A percentile compares a stretch with the other conserved stretches of the same genome.
Evolutionary conservation across 1,139 yeast genomes (phyloP).

Genomic region (Kodamaea derodonti): DNA sequence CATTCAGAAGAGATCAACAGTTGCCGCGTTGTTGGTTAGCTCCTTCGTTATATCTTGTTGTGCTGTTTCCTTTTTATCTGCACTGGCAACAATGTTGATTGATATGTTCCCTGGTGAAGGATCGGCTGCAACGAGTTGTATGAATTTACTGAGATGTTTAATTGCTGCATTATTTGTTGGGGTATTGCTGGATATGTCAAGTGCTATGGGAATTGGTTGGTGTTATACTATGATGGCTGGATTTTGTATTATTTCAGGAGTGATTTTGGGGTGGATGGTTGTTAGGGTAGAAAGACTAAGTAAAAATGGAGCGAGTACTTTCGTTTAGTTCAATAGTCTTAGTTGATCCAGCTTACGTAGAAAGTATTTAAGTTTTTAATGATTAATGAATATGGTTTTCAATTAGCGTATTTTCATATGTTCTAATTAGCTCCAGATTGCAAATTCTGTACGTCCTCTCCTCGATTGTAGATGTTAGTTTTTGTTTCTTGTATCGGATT

Average conservation of each 20-base stretch:
- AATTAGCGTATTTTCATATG: too few relatives aligned
- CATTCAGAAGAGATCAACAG: conserved; percentile 40
- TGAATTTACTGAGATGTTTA: conserved; percentile 25
- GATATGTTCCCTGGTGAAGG: conserved; percentile 29
- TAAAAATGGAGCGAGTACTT: too few relatives aligned
- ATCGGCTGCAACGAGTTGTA: conserved; percentile 29
- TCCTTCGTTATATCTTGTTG: conserved; percentile 53
- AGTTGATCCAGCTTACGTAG: too few relatives aligned
- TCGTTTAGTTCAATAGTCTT: too few relatives aligned
- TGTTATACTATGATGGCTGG: conserved; percentile 21
- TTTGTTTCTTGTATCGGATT: too few relatives aligned
- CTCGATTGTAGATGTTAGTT: too few relatives aligned
- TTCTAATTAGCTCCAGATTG: too few relatives aligned
- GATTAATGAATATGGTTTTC: too few relatives aligned
- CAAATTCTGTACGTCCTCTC: too few relatives aligned
- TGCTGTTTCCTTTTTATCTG: conserved; percentile 20
- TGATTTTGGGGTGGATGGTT: conserved; percentile 4
- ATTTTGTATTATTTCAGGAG: conserved; percentile 8
- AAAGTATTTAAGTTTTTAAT: too few relatives aligned
- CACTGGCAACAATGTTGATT: conserved; percentile 26
- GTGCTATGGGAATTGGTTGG: conserved; percentile 21
- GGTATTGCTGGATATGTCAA: conserved; percentile 18
- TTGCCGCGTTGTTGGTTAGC: conserved; percentile 55
- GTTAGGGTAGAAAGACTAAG: neutral
- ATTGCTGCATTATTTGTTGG: conserved; percentile 22